Conservation (phyloP, 345 rosid genomes). For the Gossypium anomalum region DNA sequence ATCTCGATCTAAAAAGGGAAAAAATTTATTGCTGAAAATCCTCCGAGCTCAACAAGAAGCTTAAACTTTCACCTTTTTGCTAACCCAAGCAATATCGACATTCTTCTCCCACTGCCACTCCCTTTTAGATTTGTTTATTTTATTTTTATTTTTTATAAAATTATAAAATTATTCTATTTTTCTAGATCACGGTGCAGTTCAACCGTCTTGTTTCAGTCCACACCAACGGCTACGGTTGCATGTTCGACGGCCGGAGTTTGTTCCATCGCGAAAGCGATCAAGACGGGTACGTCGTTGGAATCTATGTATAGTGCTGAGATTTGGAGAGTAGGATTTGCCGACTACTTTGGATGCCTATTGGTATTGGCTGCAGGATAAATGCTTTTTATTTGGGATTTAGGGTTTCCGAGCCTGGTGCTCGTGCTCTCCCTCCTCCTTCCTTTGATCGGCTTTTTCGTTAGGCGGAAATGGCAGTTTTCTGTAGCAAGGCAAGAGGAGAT, state of each 20-base stretch:
- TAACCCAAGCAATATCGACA: conserved; percentile 8
- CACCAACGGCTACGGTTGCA: conserved; percentile 24
- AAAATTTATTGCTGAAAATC: conserved; percentile 10
- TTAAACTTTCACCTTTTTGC: neutral
- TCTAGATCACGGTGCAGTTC: conserved; percentile 17
- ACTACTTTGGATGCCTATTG: conserved; percentile 37
- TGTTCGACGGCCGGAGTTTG: conserved; percentile 17
- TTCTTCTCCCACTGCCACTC: conserved; percentile 1
- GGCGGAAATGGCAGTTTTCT: conserved; percentile 72
- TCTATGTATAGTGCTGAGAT: conserved; percentile 50
- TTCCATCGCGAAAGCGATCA: conserved; percentile 10
- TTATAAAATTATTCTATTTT: conserved; percentile 1
- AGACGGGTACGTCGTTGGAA: conserved; percentile 8
- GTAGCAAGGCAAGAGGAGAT: conserved; percentile 71
- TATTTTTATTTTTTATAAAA: neutral
- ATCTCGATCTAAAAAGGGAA: conserved; percentile 27
- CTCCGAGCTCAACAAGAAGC: conserved; percentile 6
- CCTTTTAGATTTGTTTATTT: conserved; percentile 19
- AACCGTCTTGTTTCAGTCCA: conserved; percentile 14
- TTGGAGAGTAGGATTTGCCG: conserved; percentile 31
- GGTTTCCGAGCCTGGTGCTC: conserved; percentile 75
- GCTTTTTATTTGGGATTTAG: conserved; percentile 78
- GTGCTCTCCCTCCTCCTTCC: conserved; percentile 48
- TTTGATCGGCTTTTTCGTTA: conserved; percentile 37
- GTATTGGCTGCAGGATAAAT: conserved; percentile 59